Percentiles rank a stretch among this genome's conserved stretches.
Evolutionary conservation across 176 grass and related monocot genomes (phyloP).

Genomic region (Miscanthus lutarioriparius): DNA sequence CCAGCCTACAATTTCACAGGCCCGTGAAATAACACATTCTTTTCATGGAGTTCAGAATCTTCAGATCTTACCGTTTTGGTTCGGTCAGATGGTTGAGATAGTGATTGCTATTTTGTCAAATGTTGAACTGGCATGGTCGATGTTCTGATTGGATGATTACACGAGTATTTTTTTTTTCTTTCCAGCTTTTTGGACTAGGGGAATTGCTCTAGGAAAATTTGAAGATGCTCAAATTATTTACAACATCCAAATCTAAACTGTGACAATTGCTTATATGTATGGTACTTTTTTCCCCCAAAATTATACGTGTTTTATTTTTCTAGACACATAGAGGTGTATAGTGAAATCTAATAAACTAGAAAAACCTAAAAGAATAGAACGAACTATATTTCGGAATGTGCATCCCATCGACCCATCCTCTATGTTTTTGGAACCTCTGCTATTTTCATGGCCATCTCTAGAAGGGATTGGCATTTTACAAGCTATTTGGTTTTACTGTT

Average conservation of each 20-base stretch:
- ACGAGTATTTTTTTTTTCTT: neutral
- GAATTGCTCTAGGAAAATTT: too few species aligned
- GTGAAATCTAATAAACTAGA: too few species aligned
- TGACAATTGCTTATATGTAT: neutral
- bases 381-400: too few species aligned
- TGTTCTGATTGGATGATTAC: neutral
- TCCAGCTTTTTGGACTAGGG: neutral
- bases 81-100: neutral
- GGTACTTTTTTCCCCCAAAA: neutral
- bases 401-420: too few species aligned
- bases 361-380: too few species aligned
- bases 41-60: neutral
- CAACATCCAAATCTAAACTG: neutral
- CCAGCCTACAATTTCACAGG: constrained; percentile 38
- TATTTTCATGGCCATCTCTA: neutral
- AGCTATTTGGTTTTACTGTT: too few species aligned
- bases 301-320: too few species aligned
- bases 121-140: neutral
- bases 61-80: neutral
- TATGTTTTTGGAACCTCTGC: neutral
- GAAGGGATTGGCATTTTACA: neutral
- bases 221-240: neutral
- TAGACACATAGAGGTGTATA: too few species aligned
- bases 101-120: neutral
- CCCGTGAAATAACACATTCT: constrained; percentile 37